phyloP scores from a whole-genome alignment of 371 early-diverging fungal genomes.

The Apophysomyces trapeziformis region DNA sequence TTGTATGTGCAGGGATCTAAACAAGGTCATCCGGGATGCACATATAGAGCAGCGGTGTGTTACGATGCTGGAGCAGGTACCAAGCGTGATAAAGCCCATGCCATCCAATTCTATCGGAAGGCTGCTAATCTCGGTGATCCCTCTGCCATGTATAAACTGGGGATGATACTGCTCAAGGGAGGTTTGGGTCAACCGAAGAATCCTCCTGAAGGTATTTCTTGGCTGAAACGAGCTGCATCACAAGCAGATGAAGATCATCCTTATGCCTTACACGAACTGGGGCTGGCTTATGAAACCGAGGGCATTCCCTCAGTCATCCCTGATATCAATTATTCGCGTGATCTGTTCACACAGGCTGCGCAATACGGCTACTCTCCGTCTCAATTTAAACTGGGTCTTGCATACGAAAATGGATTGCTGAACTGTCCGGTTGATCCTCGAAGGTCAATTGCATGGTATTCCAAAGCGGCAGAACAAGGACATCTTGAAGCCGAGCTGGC shows the following conservation, averaged over 20 bases:
- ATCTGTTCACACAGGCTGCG: constrained; percentile 90
- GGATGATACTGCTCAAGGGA: constrained; percentile 82
- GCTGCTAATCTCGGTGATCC: constrained; percentile 94
- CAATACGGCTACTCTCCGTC: constrained; percentile 93
- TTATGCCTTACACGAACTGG: constrained; percentile 93
- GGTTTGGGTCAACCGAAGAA: constrained; percentile 68
- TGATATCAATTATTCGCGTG: constrained; percentile 86
- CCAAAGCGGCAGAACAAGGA: constrained; percentile 87
- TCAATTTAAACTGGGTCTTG: constrained; percentile 90
- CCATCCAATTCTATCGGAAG: constrained; percentile 92
- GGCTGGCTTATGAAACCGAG: constrained; percentile 82
- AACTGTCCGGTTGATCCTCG: constrained; percentile 89
- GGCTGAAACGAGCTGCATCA: constrained; percentile 92
- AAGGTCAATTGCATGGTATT: constrained; percentile 96
- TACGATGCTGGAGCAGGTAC: constrained; percentile 96
- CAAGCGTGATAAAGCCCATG: constrained; percentile 80
- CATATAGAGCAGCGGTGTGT: constrained; percentile 94
- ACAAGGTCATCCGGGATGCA: constrained; percentile 89
- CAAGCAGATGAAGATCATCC: constrained; percentile 90
- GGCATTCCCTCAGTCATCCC: constrained; percentile 79
- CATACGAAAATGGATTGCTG: constrained; percentile 93
- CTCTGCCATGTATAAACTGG: constrained; percentile 95
- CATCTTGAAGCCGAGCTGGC: constrained; percentile 85
- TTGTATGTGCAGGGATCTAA: constrained; percentile 93
- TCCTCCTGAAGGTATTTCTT: constrained; percentile 86